phyloP scores from a whole-genome alignment of 2,329 filamentous ascomycete genomes.

The Colletotrichum sp. region DNA sequence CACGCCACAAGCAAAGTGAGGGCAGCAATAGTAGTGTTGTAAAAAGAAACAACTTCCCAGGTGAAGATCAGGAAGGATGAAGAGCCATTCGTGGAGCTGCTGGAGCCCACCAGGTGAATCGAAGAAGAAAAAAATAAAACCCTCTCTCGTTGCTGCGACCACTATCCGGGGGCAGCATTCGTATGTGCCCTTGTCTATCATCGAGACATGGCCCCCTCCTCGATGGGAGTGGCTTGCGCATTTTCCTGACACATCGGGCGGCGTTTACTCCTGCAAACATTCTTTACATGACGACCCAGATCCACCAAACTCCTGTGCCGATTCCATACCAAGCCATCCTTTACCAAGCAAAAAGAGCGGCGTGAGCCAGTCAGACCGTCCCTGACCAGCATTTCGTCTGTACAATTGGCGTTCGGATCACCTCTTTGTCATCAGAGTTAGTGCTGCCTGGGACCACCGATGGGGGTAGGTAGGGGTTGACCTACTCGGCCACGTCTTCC shows the following conservation, averaged over 20 bases:
- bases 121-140: slow-evolving; percentile 11
- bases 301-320: slow-evolving; percentile 21
- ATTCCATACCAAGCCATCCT: slow-evolving; percentile 20
- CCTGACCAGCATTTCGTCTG: slow-evolving; percentile 7
- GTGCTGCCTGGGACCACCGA: background rate
- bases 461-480: slow-evolving; percentile 32
- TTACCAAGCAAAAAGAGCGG: slow-evolving; percentile 18
- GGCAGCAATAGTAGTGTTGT: slow-evolving; percentile 12
- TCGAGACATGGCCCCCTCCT: slow-evolving; percentile 19
- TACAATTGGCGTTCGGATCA: slow-evolving; percentile 9
- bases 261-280: slow-evolving; percentile 21
- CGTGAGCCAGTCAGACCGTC: slow-evolving; percentile 17
- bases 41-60: slow-evolving; percentile 8
- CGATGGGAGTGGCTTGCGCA: slow-evolving; percentile 17
- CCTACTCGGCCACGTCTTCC: slow-evolving; percentile 64
- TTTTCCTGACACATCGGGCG: slow-evolving; percentile 20
- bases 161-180: slow-evolving; percentile 8
- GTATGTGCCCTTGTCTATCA: slow-evolving; percentile 16
- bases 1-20: slow-evolving; percentile 17
- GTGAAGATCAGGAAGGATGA: background rate
- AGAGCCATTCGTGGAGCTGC: background rate
- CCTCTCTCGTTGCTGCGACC: slow-evolving; percentile 20
- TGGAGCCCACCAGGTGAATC: slow-evolving; percentile 6
- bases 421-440: slow-evolving; percentile 10
- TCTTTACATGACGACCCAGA: slow-evolving; percentile 21